Evolutionary conservation across 208 protist genomes (phyloP).

Genomic region (Trypanosoma cruzi): DNA sequence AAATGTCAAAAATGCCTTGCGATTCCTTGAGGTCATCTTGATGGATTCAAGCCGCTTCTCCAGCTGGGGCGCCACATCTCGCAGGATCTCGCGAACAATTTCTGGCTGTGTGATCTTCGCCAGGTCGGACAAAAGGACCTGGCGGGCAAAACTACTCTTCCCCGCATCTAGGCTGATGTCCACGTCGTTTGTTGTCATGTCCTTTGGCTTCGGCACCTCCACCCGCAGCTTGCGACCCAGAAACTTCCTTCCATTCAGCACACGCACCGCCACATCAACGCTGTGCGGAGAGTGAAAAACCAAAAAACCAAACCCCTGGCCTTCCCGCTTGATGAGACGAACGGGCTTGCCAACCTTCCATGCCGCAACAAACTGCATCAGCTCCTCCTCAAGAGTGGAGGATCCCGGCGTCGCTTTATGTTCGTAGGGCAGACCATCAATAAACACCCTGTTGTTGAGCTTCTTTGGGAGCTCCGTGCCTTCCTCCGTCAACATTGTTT

Average conservation of each 20-base stretch:
- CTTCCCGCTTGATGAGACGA: conserved; percentile 87
- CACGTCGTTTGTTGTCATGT: conserved; percentile 45
- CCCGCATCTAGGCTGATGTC: conserved; percentile 49
- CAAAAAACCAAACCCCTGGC: conserved; percentile 91
- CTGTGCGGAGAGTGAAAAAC: conserved; percentile 88
- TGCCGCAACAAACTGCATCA: conserved; percentile 76
- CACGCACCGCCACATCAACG: conserved; percentile 77
- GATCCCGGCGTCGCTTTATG: conserved; percentile 53
- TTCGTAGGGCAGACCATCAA: conserved; percentile 89
- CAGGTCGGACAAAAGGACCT: conserved; percentile 88
- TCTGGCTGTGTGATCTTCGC: conserved; percentile 83
- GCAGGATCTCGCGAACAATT: conserved; percentile 87
- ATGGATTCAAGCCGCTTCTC: conserved; percentile 85
- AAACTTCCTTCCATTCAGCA: conserved; percentile 90
- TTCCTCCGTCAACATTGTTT: conserved; percentile 67
- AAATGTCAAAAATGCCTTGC: conserved; percentile 92
- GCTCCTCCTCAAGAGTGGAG: conserved; percentile 77
- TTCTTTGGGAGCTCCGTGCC: conserved; percentile 81
- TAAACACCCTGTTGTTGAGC: conserved; percentile 91
- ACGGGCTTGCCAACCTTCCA: conserved; percentile 89
- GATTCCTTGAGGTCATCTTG: conserved; percentile 92
- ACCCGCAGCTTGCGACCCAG: conserved; percentile 86
- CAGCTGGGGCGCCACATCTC: conserved; percentile 85
- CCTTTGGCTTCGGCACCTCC: conserved; percentile 82
- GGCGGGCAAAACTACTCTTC: conserved; percentile 77